Conservation (phyloP, 345 rosid species). For the Rhizophora apiculata region DNA sequence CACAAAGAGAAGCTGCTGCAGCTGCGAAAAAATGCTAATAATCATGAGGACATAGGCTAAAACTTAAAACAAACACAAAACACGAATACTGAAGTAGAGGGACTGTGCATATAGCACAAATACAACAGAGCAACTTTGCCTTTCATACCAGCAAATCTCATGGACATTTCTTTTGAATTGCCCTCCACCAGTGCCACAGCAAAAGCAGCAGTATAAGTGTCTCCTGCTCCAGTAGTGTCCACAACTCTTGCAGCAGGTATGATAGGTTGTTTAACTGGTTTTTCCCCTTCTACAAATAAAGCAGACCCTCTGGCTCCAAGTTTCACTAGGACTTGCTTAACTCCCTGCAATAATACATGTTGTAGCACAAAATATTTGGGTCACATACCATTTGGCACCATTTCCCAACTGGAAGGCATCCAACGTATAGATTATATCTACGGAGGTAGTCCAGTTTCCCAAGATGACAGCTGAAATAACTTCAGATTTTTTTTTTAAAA, state of each 20-base stretch:
- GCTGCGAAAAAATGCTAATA: slow-evolving; percentile 38
- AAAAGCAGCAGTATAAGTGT: slow-evolving; percentile 93
- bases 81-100: background rate
- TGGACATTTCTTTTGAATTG: slow-evolving; percentile 60
- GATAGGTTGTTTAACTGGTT: slow-evolving; percentile 67
- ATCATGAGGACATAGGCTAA: background rate
- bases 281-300: slow-evolving; percentile 64
- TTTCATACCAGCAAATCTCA: slow-evolving; percentile 80
- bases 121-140: background rate
- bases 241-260: slow-evolving; percentile 65
- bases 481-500: too few relatives aligned
- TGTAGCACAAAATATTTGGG: background rate
- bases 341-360: slow-evolving; percentile 54
- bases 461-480: background rate
- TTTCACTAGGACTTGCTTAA: slow-evolving; percentile 78
- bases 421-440: background rate
- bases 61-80: background rate
- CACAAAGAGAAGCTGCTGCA: slow-evolving; percentile 94
- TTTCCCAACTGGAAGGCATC: too few relatives aligned
- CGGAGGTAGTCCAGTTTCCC: background rate
- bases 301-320: slow-evolving; percentile 91
- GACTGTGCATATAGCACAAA: background rate
- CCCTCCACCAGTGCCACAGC: slow-evolving; percentile 94
- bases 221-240: slow-evolving; percentile 98
- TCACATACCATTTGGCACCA: background rate